Evolutionary conservation across 2,329 filamentous ascomycete genomes (phyloP).

Genomic region (Xenoacremonium recifei): DNA sequence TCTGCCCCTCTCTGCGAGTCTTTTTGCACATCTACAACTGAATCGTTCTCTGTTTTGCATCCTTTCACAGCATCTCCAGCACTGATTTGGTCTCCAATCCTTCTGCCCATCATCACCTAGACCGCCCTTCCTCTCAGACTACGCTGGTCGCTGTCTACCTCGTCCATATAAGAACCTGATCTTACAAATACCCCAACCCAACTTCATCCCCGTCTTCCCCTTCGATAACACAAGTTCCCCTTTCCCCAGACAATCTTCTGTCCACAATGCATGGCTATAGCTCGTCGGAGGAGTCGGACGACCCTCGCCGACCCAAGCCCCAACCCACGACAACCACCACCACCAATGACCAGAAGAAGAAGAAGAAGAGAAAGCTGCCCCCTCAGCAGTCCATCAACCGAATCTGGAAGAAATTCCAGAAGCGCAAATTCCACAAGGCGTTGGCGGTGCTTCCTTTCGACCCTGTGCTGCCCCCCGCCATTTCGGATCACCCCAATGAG

Average conservation of each 20-base stretch:
- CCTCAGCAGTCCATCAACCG: conserved; percentile 67
- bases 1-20: too few species aligned
- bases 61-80: too few species aligned
- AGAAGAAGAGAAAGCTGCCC: conserved; percentile 52
- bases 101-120: too few species aligned
- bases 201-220: too few species aligned
- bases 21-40: too few species aligned
- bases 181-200: too few species aligned
- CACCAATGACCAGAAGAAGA: conserved; percentile 44
- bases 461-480: conserved; percentile 51
- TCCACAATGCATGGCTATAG: conserved; percentile 45
- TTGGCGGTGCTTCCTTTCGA: conserved; percentile 65
- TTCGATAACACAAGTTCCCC: too few species aligned
- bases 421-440: conserved; percentile 62
- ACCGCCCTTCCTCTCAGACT: too few species aligned
- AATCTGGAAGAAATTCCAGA: conserved; percentile 62
- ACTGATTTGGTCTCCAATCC: too few species aligned
- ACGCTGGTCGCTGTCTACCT: too few species aligned
- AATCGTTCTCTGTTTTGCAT: too few species aligned
- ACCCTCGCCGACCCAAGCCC: conserved; percentile 37
- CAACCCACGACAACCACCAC: conserved; percentile 33
- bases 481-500: conserved; percentile 55
- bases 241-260: background rate
- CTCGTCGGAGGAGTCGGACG: conserved; percentile 50
- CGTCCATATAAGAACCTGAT: too few species aligned